Evolutionary conservation across 148 eudicot genomes (phyloP).

Genomic region (Chenopodium album): DNA sequence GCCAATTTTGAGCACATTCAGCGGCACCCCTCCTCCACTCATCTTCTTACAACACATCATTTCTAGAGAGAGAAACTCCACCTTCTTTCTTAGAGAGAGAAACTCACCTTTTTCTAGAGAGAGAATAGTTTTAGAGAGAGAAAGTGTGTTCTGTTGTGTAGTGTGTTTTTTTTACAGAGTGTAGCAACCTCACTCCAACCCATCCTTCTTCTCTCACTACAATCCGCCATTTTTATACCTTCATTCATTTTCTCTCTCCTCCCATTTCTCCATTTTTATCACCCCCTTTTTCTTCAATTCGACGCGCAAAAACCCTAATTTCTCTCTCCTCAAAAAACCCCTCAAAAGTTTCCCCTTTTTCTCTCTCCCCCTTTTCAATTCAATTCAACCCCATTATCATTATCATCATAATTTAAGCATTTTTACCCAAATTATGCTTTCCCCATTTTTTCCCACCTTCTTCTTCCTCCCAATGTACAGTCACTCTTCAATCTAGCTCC

Average conservation of each 20-base stretch:
- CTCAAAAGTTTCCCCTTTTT: neutral
- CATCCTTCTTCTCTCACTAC: neutral
- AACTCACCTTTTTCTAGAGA: neutral
- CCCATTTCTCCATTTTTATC: neutral
- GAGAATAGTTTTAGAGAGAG: neutral
- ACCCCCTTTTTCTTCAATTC: neutral
- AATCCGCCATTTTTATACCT: neutral
- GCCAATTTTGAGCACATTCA: constrained; percentile 12
- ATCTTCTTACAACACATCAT: neutral
- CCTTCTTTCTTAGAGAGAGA: neutral
- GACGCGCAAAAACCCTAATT: constrained; percentile 21
- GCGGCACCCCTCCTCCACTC: neutral
- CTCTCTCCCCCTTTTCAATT: neutral
- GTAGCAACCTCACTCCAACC: constrained; percentile 4
- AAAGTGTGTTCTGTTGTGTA: neutral
- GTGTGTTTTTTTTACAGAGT: constrained; percentile 4
- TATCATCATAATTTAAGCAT: neutral
- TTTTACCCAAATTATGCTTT: neutral
- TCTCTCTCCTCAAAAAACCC: no score
- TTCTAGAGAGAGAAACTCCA: neutral
- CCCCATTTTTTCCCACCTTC: neutral
- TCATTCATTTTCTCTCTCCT: constrained; percentile 3
- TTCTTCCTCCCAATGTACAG: neutral
- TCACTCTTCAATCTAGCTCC: neutral
- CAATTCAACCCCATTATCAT: neutral